These are phyloP conservation scores for Cucumis cinereus DNA, from an alignment of 306 rosid species.

Conservation along the genomic window DNA sequence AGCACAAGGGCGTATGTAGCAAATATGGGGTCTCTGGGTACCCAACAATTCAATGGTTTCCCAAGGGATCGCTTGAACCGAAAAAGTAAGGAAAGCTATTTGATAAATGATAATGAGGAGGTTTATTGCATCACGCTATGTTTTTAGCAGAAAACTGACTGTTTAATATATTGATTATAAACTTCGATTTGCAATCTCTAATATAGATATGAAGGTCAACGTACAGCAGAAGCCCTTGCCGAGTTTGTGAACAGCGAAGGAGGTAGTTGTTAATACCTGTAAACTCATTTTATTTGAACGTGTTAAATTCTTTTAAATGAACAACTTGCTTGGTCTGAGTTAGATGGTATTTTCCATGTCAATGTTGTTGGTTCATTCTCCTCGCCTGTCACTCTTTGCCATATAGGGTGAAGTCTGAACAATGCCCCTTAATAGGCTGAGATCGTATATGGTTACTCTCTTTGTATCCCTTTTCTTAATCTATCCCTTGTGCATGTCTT, in stretches of 20 bases:
- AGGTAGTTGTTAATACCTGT: conserved; percentile 29
- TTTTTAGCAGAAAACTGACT: neutral
- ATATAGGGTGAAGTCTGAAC: neutral
- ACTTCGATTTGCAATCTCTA: neutral
- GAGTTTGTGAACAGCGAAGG: conserved; percentile 60
- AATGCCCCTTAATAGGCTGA: neutral
- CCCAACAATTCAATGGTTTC: conserved; percentile 84
- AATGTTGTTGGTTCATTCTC: neutral
- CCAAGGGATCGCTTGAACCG: conserved; percentile 70
- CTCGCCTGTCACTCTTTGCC: neutral
- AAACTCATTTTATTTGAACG: neutral
- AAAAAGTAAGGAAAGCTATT: conserved; percentile 39
- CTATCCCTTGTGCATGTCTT: neutral
- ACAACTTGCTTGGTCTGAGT: neutral
- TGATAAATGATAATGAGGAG: neutral
- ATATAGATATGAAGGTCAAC: conserved; percentile 63
- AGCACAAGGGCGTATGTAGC: conserved; percentile 59
- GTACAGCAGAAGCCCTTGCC: conserved; percentile 65
- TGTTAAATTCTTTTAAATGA: neutral
- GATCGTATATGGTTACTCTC: neutral
- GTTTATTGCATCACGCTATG: neutral
- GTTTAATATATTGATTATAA: neutral
- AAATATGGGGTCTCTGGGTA: conserved; percentile 77
- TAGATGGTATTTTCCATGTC: neutral
- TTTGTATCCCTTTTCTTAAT: neutral